Evolutionary conservation across 768 basidiomycete species (phyloP), one percentile per base, ranked within the genome.

Genomic region (Lactarius tabidus): DNA sequence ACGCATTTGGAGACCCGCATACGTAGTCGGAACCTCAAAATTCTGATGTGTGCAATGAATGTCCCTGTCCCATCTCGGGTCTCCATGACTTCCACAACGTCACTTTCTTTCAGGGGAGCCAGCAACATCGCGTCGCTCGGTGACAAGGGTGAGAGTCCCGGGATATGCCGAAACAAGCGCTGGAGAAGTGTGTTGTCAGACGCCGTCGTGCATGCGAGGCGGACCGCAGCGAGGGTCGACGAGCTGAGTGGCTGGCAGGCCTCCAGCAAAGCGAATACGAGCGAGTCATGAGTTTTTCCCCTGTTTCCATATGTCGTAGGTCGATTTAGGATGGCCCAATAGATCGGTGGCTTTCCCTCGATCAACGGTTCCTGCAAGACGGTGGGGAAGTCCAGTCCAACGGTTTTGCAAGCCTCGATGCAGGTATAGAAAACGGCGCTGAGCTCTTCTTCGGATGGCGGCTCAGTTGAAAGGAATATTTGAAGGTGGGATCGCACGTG

Each of bases 301-400:
- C 55, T 6, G 48, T 20, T 72, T 63, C 10, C 65, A n/a, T 57
- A 52, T 15, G 45, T 69, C 64, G 10, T 78, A 71, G 10, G 79
- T 80, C 64, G 86, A 87, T 67, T 68, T 26, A 90, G 74, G 67
- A 90, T 84, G 0, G 84, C 85, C 90, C 90, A 91, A 69, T 90
- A 90, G 6, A 91, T 70, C 0, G 87, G 85, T 0, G 85, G 85
- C 69, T 86, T 86, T 0, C 76, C 78, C 69, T 89, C 89, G 38
- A 90, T 84, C 7, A 75, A 82, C 39, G 74, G 80, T 59, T 89
- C 84, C 70, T 89, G 89, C 0, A 91, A 74, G n/a, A 90, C 71
- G 0, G 77, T 67, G 0, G 85, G 79, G 36, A 89, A 75, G 1
- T 84, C 80, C 1, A 89, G 62, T n/a, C 74, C 75, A 51, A 84